Base-by-base conservation (phyloP, 805 yeast genomes). In the Candida krabiensis region DNA sequence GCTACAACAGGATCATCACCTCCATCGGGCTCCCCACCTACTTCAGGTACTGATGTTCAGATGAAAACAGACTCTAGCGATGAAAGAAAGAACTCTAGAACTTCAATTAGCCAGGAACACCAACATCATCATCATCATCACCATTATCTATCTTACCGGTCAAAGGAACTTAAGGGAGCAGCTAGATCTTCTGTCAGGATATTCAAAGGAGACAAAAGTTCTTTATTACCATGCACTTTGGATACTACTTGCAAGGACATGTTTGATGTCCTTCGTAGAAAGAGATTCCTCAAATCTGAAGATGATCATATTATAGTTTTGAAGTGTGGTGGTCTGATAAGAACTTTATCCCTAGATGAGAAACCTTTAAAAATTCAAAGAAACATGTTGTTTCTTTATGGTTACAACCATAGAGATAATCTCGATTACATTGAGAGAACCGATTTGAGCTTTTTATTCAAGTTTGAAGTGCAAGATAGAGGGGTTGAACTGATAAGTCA, bases 401-500 rank as follows among this genome's bases (percentile, higher is more conserved):
- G 97, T 4, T 90, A 84, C 54, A 73, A 76, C 3, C 85, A 81
- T 33, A 70, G 76, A n/a, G 96, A 90, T 56, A 79, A 81, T 36
- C 64, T 88, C 35, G 82, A 80, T 46, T 84, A 80, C 35, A 72
- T 89, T 43, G 96, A 95, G 22, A 71, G 95, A 43, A 89, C 85
- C 40, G 97, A 90, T 61, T 62, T 89, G 44, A 80, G 89, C 34
- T 87, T 80, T 53, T 69, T 90, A 29, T 86, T 89, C 63, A 85
- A 87, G 48, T 88, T 90, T 58, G 80, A 83, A 21, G 84, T 79
- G 38, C 88, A 84, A 53, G 91, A 85, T 48, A 75, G 76, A n/a
- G 64, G 75, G 43, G 70, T 83, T 37, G 63, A 61, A 36, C 26
- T 52, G 18, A 59, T 61, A 15, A 53, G 61, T 40, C 54, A 55